phyloP scores from a whole-genome alignment of 2,329 filamentous ascomycete genomes.

The Xylariaceae sp. region DNA sequence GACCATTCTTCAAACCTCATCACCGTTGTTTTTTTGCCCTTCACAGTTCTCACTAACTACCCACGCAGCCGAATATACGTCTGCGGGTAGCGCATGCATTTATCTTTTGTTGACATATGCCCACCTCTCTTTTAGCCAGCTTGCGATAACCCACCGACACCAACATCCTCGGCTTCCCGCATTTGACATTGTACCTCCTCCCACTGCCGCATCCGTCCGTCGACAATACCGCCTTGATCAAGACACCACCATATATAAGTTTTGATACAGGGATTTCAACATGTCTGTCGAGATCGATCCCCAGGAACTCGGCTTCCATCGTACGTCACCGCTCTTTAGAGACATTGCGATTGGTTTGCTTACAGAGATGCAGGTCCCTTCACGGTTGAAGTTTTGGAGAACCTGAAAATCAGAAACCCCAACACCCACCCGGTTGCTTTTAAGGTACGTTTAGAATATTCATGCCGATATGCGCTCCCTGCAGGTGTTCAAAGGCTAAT shows the following conservation, averaged over 20 bases:
- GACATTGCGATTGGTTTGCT: constrained; percentile 3
- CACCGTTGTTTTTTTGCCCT: neutral
- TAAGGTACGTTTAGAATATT: constrained; percentile 60
- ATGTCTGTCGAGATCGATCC: constrained; percentile 98
- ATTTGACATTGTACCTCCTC: neutral
- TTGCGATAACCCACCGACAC: constrained; percentile 17
- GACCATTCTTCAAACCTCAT: constrained; percentile 10
- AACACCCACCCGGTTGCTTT: constrained; percentile 70
- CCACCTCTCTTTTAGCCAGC: constrained; percentile 9
- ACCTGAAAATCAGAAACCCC: constrained; percentile 69
- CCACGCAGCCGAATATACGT: neutral
- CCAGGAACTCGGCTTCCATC: constrained; percentile 88
- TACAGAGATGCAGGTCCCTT: constrained; percentile 62
- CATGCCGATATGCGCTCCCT: neutral
- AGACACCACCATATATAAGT: neutral
- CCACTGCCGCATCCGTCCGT: neutral
- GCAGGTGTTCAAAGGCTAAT: constrained; percentile 14
- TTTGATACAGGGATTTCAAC: constrained; percentile 43
- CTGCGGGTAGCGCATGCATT: constrained; percentile 3
- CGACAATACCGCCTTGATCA: neutral
- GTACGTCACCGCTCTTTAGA: constrained; percentile 60
- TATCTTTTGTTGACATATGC: neutral
- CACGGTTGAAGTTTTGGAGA: constrained; percentile 69
- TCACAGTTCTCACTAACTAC: neutral
- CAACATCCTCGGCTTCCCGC: constrained; percentile 1